Base-by-base conservation (phyloP, 2,329 filamentous ascomycete species). In the Stagonosporopsis chrysanthemi region DNA sequence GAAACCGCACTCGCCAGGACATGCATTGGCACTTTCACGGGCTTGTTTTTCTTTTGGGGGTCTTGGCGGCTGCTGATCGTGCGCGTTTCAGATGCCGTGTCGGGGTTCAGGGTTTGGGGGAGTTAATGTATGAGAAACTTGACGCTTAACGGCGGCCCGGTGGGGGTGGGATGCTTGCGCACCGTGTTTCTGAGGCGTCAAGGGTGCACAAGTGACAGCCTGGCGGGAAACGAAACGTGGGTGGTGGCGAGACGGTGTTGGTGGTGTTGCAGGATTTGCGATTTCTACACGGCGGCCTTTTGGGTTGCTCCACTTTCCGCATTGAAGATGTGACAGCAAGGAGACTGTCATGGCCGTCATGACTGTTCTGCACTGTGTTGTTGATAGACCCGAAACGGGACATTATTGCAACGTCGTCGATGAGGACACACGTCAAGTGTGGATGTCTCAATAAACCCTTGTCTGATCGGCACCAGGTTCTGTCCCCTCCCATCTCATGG, bases 381-480 rank as follows among this genome's bases (percentile, higher is more conserved):
- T 15, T 39, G 36, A 22, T 17, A 22, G 17, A 3, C 17, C 23
- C 28, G 28, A 15, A 28, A 29, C 42, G 23, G 17, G 28, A 17
- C 3, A 45, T 5, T 14, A 45, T 5, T 14, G 17, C n/a, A 23
- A 12, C 36, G 28, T 36, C 11, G 35, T 35, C n/a, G 43, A 26
- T 8, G 22, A 11, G 38, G 17, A 31, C 43, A 26, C 28, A 48
- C 31, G 48, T 57, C 31, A 48, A n/a, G 31, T 33, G 33, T 52
- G 43, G 48, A 52, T 44, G 54, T 57, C 39, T 36, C 42, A 52
- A 52, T 57, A 52, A 43, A 52, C 54, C 54, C 54, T 26, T 57
- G 54, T 57, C 24, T 57, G 54, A 57, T 57, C 54, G 48, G 17
- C 48, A 19, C 54, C n/a, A 29, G 54, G 48, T 47, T 52, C 8